Conservation (phyloP, 352 stramenopile genomes). For the Phytopythium cucurbitacearum region DNA sequence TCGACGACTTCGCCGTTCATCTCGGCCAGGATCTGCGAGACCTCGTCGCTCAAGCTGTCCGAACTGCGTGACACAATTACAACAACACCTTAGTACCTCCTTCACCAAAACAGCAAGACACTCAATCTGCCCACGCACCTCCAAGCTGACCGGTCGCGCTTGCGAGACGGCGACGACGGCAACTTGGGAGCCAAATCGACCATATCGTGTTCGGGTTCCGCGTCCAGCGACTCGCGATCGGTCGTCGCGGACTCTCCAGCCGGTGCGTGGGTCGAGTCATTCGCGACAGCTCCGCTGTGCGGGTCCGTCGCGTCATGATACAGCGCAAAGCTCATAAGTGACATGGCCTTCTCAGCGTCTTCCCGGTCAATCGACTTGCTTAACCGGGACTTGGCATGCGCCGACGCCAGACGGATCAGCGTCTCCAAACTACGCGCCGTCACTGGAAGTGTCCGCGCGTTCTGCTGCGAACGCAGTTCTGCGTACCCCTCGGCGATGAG, state of each 20-base stretch:
- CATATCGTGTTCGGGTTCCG: slow-evolving; percentile 17
- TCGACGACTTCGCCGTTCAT: slow-evolving; percentile 47
- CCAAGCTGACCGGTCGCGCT: slow-evolving; percentile 59
- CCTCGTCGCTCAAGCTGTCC: slow-evolving; percentile 57
- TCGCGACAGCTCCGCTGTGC: slow-evolving; percentile 14
- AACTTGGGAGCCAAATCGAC: slow-evolving; percentile 19
- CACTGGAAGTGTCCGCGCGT: slow-evolving; percentile 91
- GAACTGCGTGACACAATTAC: slow-evolving; percentile 25
- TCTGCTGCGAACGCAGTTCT: slow-evolving; percentile 95
- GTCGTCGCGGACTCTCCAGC: slow-evolving; percentile 3
- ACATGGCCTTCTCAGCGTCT: slow-evolving; percentile 90
- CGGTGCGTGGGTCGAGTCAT: not conserved
- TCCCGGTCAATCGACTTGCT: slow-evolving; percentile 82
- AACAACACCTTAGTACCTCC: slow-evolving; percentile 5
- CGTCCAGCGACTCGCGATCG: slow-evolving; percentile 4
- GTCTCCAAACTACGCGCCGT: slow-evolving; percentile 99
- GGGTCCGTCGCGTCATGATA: slow-evolving; percentile 92
- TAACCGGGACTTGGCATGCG: slow-evolving; percentile 96
- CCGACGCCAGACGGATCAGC: slow-evolving; percentile 98
- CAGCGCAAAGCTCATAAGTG: slow-evolving; percentile 97
- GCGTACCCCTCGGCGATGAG: slow-evolving; percentile 97
- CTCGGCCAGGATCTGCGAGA: slow-evolving; percentile 53
- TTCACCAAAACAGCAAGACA: not conserved
- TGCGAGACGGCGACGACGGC: slow-evolving; percentile 35
- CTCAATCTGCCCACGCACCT: slow-evolving; percentile 35